phyloP scores from a whole-genome alignment of 306 rosid genomes.

The Cicer bijugum region DNA sequence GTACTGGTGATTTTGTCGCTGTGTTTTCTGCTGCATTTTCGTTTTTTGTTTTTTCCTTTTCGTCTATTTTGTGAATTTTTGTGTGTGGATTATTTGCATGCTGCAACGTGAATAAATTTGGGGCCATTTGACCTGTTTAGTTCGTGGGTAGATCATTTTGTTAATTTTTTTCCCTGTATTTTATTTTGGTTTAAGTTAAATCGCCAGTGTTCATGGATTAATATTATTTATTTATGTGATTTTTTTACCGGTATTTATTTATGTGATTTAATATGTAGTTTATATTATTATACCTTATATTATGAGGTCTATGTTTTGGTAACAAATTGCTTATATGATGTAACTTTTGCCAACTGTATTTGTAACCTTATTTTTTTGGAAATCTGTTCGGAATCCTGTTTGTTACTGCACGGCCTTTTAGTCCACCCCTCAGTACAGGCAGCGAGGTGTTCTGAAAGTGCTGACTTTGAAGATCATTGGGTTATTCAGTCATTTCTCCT shows the following conservation, averaged over 20 bases:
- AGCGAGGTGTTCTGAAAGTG: neutral
- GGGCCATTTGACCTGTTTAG: conserved; percentile 26
- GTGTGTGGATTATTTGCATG: conserved; percentile 24
- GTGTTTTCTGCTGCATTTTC: neutral
- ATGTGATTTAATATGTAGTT: conserved; percentile 12
- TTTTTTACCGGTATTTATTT: neutral
- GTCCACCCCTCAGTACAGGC: neutral
- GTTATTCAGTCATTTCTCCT: neutral
- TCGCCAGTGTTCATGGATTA: neutral
- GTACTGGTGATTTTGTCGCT: neutral
- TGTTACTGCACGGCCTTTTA: neutral
- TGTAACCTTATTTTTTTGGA: neutral
- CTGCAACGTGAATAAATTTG: neutral
- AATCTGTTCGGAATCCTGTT: conserved; percentile 8
- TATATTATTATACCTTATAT: neutral
- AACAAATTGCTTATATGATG: neutral
- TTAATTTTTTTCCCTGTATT: neutral
- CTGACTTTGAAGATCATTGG: neutral
- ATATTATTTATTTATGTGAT: neutral
- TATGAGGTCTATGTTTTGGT: conserved; percentile 4
- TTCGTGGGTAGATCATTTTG: neutral
- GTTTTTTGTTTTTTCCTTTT: neutral
- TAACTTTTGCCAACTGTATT: neutral
- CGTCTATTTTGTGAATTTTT: neutral
- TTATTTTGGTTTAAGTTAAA: neutral